Base-by-base conservation (phyloP, 2,329 filamentous ascomycete genomes). In the Fusarium coffeatum region DNA sequence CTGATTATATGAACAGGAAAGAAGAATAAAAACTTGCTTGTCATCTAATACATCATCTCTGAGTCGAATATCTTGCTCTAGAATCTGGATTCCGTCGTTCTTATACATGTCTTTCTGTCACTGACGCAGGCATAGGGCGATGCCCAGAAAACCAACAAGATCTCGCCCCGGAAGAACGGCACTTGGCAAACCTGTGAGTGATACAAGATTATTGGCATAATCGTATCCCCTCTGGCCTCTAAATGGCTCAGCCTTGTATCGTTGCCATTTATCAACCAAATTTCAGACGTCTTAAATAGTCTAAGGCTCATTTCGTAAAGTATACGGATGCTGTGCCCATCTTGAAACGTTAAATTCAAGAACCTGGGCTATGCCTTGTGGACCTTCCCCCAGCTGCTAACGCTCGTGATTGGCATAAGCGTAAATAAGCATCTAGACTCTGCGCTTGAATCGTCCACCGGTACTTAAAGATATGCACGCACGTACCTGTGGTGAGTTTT, bases 141-240 rank as follows among this genome's bases (percentile, higher is more conserved):
- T 27, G 53, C 55, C 47, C 41, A 68, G 66, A 55, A 42, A 59
- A 43, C 41, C 18, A 43, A 25, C 50, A 55, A 25, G 53, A 60
- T 62, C 60, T 67, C 51, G 45, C 42, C 49, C 53, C 56, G 57
- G 69, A 64, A 66, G 60, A 61, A 22, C 71, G 66, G 68, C 68
- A 71, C 66, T 67, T 70, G 63, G 71, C 60, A 69, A n/a, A 41
- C 34, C 63, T 62, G 60, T 28, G 32, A 22, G 30, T 15, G 25
- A 11, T 16, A 37, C 69, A 59, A 61, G 42, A 30, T 25, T 50
- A 64, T 65, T 66, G 63, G 65, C 60, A 47, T 60, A 28, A 16
- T 16, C 59, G 59, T 62, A 53, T 27, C n/a, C n/a, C 13, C 20
- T 41, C 13, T 20, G 41, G 34, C 34, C 34, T 53, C 20, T 15